These are phyloP conservation scores for Xerophyta viscosa DNA, from an alignment of 106 monocot species.

Conservation along the genomic window DNA sequence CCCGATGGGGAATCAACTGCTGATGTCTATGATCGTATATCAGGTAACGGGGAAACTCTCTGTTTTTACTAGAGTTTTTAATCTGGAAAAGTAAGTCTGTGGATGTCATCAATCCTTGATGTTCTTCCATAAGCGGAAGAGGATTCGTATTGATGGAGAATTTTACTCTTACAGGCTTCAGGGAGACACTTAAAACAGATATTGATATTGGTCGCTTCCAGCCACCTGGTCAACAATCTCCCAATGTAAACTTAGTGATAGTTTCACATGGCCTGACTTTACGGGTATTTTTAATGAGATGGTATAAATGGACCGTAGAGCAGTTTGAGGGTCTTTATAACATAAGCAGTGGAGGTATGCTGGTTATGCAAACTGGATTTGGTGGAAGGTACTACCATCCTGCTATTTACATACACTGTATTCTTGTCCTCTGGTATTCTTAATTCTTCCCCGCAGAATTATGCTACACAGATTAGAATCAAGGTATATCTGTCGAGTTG, in stretches of 20 bases:
- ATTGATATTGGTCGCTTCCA: conserved; percentile 96
- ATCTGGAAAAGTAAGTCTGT: neutral
- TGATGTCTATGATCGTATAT: conserved; percentile 94
- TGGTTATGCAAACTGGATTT: conserved; percentile 92
- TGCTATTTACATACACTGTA: too few relatives aligned
- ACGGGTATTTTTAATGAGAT: conserved; percentile 86
- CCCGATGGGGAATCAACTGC: conserved; percentile 97
- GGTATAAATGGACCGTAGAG: conserved; percentile 98
- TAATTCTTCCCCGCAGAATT: too few relatives aligned
- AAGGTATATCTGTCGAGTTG: too few relatives aligned
- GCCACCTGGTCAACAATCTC: conserved; percentile 59
- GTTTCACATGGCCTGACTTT: conserved; percentile 91
- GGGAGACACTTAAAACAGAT: conserved; percentile 87
- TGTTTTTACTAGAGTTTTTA: neutral
- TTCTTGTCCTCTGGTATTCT: too few relatives aligned
- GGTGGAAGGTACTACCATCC: conserved; percentile 65
- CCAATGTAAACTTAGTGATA: conserved; percentile 87
- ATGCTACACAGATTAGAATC: too few relatives aligned
- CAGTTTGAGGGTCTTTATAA: conserved; percentile 88
- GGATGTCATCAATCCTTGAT: too few relatives aligned
- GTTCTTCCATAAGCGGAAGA: too few relatives aligned
- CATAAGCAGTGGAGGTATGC: conserved; percentile 77
- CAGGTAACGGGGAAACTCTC: conserved; percentile 28
- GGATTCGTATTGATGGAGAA: conserved; percentile 61
- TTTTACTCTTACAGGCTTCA: conserved; percentile 79